Base-by-base conservation (phyloP, 768 basidiomycete species). In the Dacryopinax primogenitus region DNA sequence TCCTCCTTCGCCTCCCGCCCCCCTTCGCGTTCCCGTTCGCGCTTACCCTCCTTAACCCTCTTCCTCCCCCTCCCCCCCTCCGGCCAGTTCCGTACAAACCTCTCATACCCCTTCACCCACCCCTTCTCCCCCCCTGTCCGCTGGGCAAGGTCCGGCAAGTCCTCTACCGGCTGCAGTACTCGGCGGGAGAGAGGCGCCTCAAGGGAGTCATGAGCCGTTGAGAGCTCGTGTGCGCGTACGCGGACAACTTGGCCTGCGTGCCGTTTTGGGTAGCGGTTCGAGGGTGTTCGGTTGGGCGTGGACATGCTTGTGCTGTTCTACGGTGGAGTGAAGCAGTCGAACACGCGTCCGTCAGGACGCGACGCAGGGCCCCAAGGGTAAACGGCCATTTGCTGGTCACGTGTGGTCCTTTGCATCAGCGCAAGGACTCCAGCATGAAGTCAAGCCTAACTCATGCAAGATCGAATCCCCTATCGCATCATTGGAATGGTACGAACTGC, bases 1-100 rank as follows among this genome's bases (percentile, higher is more conserved):
- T 77, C 76, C 23, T 15, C 67, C 13, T 11, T 26, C 23, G 39
- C 12, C 32, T n/a, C 61, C 63, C 18, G 47, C 35, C 35, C 2
- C 12, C 26, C 44, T 47, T 62, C 63, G 41, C 33, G 62, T 47
- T 64, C 34, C 30, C 47, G n/a, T n/a, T n/a, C n/a, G n/a, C n/a
- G n/a, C n/a, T n/a, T n/a, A n/a, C n/a, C n/a, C n/a, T n/a, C n/a
- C n/a, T n/a, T n/a, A n/a, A n/a, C n/a, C n/a, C n/a, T n/a, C n/a
- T n/a, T n/a, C 51, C 18, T 64, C 62, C 41, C 34, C n/a, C 47
- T 30, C 15, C 26, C 30, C 4, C 15, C 26, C 26, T 58, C 51
- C 51, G 51, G 51, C 30, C 18, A 28, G 9, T 30, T 26, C 26
- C 51, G 26, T 32, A 11, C 13, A 58, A 58, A 58, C 4, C 30